Percentiles rank a stretch among this genome's conserved stretches.
phyloP scores from a whole-genome alignment of 2,329 filamentous ascomycete genomes.

The Didymellaceae sp. region DNA sequence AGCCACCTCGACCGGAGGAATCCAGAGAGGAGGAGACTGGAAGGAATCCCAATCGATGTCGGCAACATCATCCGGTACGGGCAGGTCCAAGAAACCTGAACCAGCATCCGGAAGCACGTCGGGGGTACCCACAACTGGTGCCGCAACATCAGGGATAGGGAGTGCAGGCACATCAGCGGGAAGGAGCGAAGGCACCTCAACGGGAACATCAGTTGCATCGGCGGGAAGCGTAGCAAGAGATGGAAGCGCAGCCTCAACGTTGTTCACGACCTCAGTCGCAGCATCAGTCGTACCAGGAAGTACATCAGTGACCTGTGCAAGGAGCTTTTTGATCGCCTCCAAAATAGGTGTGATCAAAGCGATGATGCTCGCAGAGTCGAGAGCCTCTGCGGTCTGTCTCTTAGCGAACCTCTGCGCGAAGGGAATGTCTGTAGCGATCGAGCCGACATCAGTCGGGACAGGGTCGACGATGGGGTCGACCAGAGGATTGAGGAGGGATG shows the following conservation, averaged over 20 bases:
- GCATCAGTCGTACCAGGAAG: background rate
- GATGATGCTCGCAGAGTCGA: background rate
- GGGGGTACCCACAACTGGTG: background rate
- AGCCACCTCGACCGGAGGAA: background rate
- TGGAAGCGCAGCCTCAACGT: background rate
- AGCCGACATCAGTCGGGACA: background rate
- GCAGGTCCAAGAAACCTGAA: constrained; percentile 7
- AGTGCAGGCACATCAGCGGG: background rate
- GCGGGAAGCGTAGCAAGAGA: background rate
- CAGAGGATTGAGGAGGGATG: background rate
- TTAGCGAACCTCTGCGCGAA: background rate
- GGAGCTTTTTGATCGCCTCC: constrained; percentile 1
- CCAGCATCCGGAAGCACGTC: background rate
- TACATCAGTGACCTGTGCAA: background rate
- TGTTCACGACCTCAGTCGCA: background rate
- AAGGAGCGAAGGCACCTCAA: background rate
- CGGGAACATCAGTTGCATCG: background rate
- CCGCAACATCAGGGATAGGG: background rate
- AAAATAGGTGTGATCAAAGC: background rate
- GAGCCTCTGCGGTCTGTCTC: background rate
- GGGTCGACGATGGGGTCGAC: background rate
- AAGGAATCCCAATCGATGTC: constrained; percentile 11
- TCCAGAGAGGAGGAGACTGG: constrained; percentile 4
- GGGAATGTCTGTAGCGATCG: background rate
- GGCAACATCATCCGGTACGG: constrained; percentile 8